Percentiles rank a stretch among this genome's conserved stretches.
These are phyloP conservation scores for Capillidium heterosporum DNA, from an alignment of 371 early-diverging fungal species.

Conservation along the genomic window DNA sequence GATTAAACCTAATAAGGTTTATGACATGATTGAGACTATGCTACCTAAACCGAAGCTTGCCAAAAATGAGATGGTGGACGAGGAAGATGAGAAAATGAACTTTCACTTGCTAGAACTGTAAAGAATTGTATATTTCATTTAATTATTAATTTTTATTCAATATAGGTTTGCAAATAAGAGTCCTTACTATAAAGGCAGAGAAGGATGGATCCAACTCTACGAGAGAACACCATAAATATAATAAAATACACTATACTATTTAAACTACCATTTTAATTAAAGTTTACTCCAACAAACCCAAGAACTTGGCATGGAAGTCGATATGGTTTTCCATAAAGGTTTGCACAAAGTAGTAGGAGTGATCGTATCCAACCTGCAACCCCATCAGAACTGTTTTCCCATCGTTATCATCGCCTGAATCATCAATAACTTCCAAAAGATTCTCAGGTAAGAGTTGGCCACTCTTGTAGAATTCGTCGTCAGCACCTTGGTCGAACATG, in stretches of 20 bases:
- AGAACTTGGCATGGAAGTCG: constrained; percentile 28
- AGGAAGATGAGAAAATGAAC: too few relatives aligned
- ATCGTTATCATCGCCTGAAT: constrained; percentile 5
- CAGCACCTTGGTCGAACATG: not conserved
- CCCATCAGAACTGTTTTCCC: constrained; percentile 13
- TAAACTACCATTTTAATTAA: too few relatives aligned
- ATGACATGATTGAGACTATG: constrained; percentile 43
- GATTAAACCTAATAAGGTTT: constrained; percentile 30
- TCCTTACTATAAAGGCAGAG: too few relatives aligned
- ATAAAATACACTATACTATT: too few relatives aligned
- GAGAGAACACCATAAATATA: too few relatives aligned
- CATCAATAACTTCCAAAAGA: not conserved
- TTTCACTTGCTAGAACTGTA: too few relatives aligned
- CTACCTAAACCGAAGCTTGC: constrained; percentile 23
- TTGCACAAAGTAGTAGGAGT: constrained; percentile 58
- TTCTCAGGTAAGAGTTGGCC: constrained; percentile 2
- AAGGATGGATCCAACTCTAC: too few relatives aligned
- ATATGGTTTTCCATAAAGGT: constrained; percentile 60
- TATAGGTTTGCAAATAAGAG: too few relatives aligned
- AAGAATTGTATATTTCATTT: too few relatives aligned
- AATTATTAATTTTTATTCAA: too few relatives aligned
- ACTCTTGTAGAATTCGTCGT: not conserved
- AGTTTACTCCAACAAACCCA: not conserved
- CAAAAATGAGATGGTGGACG: not conserved
- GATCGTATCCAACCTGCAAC: constrained; percentile 59